These are phyloP conservation scores for Leccinum variicolor DNA, from an alignment of 768 basidiomycete genomes.

Conservation along the genomic window DNA sequence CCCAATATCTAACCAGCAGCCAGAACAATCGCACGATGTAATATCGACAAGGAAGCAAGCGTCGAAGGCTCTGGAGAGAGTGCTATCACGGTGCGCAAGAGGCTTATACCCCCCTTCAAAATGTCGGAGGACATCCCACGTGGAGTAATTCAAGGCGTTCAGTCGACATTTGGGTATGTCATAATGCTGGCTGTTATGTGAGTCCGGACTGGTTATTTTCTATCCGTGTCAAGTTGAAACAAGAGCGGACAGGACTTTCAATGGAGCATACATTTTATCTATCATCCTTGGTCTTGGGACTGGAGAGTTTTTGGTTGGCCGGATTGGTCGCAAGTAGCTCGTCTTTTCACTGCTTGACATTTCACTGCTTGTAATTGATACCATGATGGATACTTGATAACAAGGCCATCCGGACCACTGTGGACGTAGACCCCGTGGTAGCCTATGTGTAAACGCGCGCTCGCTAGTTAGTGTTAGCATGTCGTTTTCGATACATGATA, in stretches of 20 bases:
- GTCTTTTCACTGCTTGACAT: neutral
- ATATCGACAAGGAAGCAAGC: constrained; percentile 1
- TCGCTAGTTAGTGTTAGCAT: neutral
- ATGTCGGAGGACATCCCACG: constrained; percentile 65
- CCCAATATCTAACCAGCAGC: neutral
- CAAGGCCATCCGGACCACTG: neutral
- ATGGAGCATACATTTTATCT: constrained; percentile 71
- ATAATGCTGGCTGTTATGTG: constrained; percentile 86
- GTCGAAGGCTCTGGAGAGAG: neutral
- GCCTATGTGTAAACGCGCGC: neutral
- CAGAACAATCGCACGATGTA: constrained; percentile 10
- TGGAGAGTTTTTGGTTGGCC: constrained; percentile 72
- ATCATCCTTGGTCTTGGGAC: constrained; percentile 67
- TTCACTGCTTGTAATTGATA: neutral
- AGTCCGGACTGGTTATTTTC: constrained; percentile 18
- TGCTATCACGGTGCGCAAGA: constrained; percentile 10
- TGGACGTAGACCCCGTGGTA: neutral
- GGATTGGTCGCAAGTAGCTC: constrained; percentile 35
- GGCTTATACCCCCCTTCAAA: constrained; percentile 58
- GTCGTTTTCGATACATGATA: neutral
- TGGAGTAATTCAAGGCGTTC: constrained; percentile 60
- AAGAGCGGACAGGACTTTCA: constrained; percentile 69
- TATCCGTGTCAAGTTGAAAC: constrained; percentile 6
- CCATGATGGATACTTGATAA: neutral
- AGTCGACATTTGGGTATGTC: constrained; percentile 58